These are phyloP conservation scores for Pichia sp. DNA, from an alignment of 1,139 yeast species.

Conservation along the genomic window DNA sequence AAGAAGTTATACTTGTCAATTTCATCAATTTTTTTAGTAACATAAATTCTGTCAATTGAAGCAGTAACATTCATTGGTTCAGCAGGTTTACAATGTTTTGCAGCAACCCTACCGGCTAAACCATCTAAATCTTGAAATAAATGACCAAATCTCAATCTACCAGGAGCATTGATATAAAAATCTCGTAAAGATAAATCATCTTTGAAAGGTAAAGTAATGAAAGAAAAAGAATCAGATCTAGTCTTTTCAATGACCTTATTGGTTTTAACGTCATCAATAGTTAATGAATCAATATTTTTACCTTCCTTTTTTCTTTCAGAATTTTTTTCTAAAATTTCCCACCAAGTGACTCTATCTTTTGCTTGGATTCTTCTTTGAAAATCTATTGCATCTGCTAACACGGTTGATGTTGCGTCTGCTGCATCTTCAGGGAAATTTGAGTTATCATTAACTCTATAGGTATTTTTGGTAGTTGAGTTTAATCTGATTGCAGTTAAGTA, in stretches of 20 bases:
- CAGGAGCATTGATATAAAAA: slow-evolving; percentile 81
- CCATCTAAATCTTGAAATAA: slow-evolving; percentile 89
- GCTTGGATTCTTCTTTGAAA: slow-evolving; percentile 32
- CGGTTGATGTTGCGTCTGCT: slow-evolving; percentile 64
- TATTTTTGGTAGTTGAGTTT: neutral
- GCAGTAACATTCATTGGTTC: slow-evolving; percentile 94
- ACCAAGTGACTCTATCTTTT: slow-evolving; percentile 67
- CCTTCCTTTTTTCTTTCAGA: slow-evolving; percentile 67
- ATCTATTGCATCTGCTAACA: slow-evolving; percentile 46
- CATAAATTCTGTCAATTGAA: slow-evolving; percentile 83
- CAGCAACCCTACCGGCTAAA: slow-evolving; percentile 81
- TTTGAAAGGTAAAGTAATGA: slow-evolving; percentile 70
- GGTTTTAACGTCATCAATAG: slow-evolving; percentile 68
- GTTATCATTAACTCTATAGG: slow-evolving; percentile 25
- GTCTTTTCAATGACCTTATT: slow-evolving; percentile 68
- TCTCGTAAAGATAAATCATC: slow-evolving; percentile 80
- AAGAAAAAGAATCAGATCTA: slow-evolving; percentile 70
- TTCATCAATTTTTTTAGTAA: slow-evolving; percentile 80
- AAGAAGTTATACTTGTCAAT: slow-evolving; percentile 69
- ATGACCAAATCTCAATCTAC: slow-evolving; percentile 85
- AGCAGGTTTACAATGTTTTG: slow-evolving; percentile 82
- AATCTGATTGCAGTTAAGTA: neutral
- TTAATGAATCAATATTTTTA: slow-evolving; percentile 59
- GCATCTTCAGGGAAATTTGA: slow-evolving; percentile 43
- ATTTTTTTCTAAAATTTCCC: slow-evolving; percentile 73